phyloP scores from a whole-genome alignment of 2,329 filamentous ascomycete species.

The Didymella keratinophila region DNA sequence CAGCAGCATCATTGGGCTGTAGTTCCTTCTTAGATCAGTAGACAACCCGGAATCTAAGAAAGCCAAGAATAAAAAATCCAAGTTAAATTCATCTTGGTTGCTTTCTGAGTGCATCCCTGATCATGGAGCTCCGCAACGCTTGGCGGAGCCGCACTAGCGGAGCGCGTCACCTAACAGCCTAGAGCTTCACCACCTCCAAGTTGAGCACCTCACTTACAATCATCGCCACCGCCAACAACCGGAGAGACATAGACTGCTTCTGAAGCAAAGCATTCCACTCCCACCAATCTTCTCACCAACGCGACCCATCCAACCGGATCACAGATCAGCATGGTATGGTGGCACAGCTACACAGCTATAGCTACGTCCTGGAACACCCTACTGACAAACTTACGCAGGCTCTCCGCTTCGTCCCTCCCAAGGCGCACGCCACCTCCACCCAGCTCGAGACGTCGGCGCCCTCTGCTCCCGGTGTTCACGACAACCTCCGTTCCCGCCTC shows the following conservation, averaged over 20 bases:
- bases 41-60: not conserved
- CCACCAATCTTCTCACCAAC: not conserved
- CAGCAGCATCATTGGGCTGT: conserved; percentile 32
- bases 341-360: conserved; percentile 1
- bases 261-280: not conserved
- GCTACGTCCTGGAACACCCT: not conserved
- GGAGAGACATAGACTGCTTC: not conserved
- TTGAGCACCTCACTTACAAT: conserved; percentile 12
- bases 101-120: not conserved
- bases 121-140: not conserved
- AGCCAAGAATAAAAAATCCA: not conserved
- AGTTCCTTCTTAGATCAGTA: not conserved
- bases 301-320: not conserved
- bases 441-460: conserved; percentile 71
- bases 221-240: conserved; percentile 1
- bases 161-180: conserved; percentile 45
- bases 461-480: conserved; percentile 91
- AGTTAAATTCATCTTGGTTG: not conserved
- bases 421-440: conserved; percentile 65
- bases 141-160: conserved; percentile 11
- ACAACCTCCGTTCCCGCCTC: conserved; percentile 87
- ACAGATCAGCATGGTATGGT: conserved; percentile 27
- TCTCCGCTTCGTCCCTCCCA: conserved; percentile 84
- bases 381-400: conserved; percentile 58
- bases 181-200: conserved; percentile 38